Evolutionary conservation across 768 basidiomycete species (phyloP).

Genomic region (Podaxis sp.): DNA sequence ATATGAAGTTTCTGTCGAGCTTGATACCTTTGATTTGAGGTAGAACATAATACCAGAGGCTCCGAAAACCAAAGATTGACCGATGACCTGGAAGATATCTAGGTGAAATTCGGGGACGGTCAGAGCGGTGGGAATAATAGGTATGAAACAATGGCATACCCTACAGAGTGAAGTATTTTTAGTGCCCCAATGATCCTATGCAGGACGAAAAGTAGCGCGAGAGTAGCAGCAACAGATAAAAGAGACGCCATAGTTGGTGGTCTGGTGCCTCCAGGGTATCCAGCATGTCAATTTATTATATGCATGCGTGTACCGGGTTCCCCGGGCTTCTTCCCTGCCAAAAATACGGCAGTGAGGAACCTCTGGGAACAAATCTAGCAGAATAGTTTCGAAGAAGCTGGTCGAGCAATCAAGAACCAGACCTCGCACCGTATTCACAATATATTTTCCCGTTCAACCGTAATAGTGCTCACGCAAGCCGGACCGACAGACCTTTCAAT

Average conservation of each 20-base stretch:
- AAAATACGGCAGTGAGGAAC: neutral
- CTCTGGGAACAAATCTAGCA: neutral
- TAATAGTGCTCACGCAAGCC: constrained; percentile 13
- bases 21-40: constrained; percentile 28
- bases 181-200: constrained; percentile 4
- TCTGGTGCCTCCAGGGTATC: neutral
- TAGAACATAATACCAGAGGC: constrained; percentile 24
- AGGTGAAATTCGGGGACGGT: neutral
- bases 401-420: neutral
- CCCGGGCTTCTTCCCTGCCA: neutral
- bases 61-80: constrained; percentile 24
- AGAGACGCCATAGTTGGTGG: neutral
- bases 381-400: too few relatives aligned
- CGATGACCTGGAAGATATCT: constrained; percentile 35
- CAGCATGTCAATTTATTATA: neutral
- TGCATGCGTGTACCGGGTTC: too few relatives aligned
- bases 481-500: neutral
- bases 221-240: constrained; percentile 1
- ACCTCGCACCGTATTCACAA: neutral
- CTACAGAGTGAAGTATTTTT: constrained; percentile 21
- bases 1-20: constrained; percentile 29
- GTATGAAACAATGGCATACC: constrained; percentile 20
- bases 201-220: constrained; percentile 2
- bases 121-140: neutral
- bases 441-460: neutral